These are phyloP conservation scores for Exophiala lecanii-corni DNA, from an alignment of 2,329 filamentous ascomycete species.

Conservation along the genomic window DNA sequence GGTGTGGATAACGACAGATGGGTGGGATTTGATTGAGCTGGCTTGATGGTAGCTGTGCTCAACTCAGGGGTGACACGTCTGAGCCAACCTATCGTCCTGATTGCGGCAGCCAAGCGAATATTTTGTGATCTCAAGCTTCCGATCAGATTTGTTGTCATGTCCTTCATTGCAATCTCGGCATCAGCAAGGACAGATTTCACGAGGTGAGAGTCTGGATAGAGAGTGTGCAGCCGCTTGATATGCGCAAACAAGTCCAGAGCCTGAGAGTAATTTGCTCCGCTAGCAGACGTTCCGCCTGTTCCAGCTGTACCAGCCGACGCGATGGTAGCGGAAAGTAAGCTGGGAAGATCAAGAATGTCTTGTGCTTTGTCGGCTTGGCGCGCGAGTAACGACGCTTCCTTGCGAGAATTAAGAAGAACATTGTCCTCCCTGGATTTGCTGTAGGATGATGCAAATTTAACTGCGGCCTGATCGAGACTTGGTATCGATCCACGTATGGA, in stretches of 20 bases:
- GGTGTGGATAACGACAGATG: slow-evolving; percentile 24
- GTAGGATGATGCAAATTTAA: slow-evolving; percentile 78
- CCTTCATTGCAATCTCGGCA: slow-evolving; percentile 80
- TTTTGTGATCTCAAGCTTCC: slow-evolving; percentile 63
- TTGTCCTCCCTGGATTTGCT: slow-evolving; percentile 57
- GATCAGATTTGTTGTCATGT: slow-evolving; percentile 82
- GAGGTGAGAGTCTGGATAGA: slow-evolving; percentile 76
- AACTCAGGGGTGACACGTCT: slow-evolving; percentile 81
- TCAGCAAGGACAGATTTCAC: slow-evolving; percentile 69
- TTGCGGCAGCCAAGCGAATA: slow-evolving; percentile 81
- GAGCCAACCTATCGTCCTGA: slow-evolving; percentile 88
- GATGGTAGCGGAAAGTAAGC: slow-evolving; percentile 71
- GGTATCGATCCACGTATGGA: slow-evolving; percentile 70
- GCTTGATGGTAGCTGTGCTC: not conserved
- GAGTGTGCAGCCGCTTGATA: slow-evolving; percentile 74
- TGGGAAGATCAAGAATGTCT: slow-evolving; percentile 85
- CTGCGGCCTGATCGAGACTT: slow-evolving; percentile 70
- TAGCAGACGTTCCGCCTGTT: slow-evolving; percentile 36
- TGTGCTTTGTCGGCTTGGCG: slow-evolving; percentile 85
- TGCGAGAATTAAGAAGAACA: slow-evolving; percentile 66
- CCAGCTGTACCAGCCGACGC: slow-evolving; percentile 42
- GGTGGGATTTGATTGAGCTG: slow-evolving; percentile 16
- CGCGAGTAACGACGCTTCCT: slow-evolving; percentile 73
- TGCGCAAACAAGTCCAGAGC: slow-evolving; percentile 91
- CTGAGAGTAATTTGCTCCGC: slow-evolving; percentile 70